Percentiles rank a stretch among this genome's conserved stretches.
phyloP scores from a whole-genome alignment of 306 rosid species.

The Acacia crassicarpa region DNA sequence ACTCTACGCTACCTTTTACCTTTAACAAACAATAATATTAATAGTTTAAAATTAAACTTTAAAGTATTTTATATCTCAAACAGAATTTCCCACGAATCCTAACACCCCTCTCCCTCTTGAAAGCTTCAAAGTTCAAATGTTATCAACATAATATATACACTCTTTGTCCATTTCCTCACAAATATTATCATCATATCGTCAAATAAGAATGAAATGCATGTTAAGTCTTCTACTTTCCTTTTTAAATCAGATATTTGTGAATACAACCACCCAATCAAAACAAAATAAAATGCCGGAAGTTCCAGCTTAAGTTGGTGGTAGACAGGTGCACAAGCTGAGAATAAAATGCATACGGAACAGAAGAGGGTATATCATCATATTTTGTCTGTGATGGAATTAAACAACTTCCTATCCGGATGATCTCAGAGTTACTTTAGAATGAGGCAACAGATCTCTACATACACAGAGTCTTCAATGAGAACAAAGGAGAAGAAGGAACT shows the following conservation, averaged over 20 bases:
- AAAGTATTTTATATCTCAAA: neutral
- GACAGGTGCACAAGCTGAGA: neutral
- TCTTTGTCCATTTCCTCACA: neutral
- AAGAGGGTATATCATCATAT: neutral
- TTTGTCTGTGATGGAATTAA: neutral
- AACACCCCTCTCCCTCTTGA: neutral
- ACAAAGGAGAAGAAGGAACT: neutral
- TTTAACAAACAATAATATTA: neutral
- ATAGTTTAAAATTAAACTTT: neutral
- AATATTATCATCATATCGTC: neutral
- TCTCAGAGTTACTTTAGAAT: neutral
- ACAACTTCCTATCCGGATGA: neutral
- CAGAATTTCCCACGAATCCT: neutral
- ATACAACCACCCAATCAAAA: neutral
- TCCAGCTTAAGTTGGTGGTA: neutral
- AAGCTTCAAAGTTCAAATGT: neutral
- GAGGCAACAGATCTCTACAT: constrained; percentile 26
- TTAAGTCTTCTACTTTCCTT: neutral
- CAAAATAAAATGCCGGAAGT: neutral
- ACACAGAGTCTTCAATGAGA: constrained; percentile 15
- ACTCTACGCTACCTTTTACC: neutral
- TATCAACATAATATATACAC: neutral
- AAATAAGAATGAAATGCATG: neutral
- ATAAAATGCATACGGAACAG: neutral
- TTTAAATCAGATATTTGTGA: neutral